Evolutionary conservation across 2,329 filamentous ascomycete genomes (phyloP).

Genomic region (Xylariaceae sp.): DNA sequence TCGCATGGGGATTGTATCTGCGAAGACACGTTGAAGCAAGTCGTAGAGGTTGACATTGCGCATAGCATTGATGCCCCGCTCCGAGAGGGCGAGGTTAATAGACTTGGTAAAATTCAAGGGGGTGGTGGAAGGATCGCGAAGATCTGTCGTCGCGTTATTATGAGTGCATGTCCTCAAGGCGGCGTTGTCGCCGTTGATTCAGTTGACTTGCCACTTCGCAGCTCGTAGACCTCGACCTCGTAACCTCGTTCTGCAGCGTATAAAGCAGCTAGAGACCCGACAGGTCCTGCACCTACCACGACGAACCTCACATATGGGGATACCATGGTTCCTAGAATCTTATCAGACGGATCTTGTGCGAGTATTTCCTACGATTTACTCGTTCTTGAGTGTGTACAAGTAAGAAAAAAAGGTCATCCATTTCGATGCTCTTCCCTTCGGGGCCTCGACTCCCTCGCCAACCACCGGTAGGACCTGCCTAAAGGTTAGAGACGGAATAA

Average conservation of each 20-base stretch:
- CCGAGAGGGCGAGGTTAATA: slow-evolving; percentile 94
- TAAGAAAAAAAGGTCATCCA: no score
- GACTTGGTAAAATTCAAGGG: slow-evolving; percentile 95
- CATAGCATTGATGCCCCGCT: slow-evolving; percentile 88
- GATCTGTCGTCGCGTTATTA: slow-evolving; percentile 52
- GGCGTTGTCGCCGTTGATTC: slow-evolving; percentile 19
- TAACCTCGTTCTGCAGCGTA: slow-evolving; percentile 88
- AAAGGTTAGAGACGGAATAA: no score
- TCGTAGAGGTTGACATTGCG: slow-evolving; percentile 59
- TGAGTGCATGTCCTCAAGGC: background rate
- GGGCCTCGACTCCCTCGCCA: no score
- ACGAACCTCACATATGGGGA: slow-evolving; percentile 58
- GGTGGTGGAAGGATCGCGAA: slow-evolving; percentile 73
- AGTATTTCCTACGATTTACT: background rate
- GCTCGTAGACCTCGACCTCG: slow-evolving; percentile 88
- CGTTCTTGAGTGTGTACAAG: background rate
- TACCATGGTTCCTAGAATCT: slow-evolving; percentile 5
- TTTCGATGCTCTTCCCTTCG: no score
- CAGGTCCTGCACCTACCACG: slow-evolving; percentile 86
- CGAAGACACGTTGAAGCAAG: slow-evolving; percentile 69
- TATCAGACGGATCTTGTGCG: background rate
- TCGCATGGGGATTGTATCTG: slow-evolving; percentile 82
- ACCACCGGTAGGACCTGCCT: no score
- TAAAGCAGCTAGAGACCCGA: slow-evolving; percentile 83
- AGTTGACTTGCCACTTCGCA: slow-evolving; percentile 68